Percentiles rank a stretch among this genome's conserved stretches.
Evolutionary conservation across 352 stramenopile species (phyloP).

Genomic region (Phytophthora kernoviae): DNA sequence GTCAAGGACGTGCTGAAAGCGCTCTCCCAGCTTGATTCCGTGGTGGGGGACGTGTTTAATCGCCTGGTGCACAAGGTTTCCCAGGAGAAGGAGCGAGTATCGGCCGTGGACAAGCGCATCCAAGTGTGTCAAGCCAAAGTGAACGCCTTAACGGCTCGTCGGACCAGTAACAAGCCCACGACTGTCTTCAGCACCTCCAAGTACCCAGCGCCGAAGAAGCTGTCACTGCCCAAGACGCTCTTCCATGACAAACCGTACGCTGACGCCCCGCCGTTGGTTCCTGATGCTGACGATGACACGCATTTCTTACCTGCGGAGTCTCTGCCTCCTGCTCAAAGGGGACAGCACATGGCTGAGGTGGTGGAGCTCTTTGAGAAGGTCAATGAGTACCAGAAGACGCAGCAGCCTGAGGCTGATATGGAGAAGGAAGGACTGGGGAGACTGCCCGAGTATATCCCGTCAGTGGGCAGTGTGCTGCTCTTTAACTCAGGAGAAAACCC

Average conservation of each 20-base stretch:
- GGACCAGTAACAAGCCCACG: conserved; percentile 85
- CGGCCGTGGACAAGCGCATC: conserved; percentile 77
- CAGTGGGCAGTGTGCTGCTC: conserved; percentile 79
- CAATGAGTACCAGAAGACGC: conserved; percentile 77
- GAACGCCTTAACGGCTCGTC: conserved; percentile 79
- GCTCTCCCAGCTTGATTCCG: conserved; percentile 80
- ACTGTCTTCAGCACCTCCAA: conserved; percentile 91
- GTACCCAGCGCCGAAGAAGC: conserved; percentile 77
- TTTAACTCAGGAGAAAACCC: conserved; percentile 91
- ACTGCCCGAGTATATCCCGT: conserved; percentile 83
- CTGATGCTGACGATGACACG: conserved; percentile 76
- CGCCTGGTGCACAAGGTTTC: conserved; percentile 76
- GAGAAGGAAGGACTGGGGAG: conserved; percentile 79
- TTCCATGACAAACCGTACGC: conserved; percentile 88
- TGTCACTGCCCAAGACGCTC: conserved; percentile 73
- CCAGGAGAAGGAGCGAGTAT: conserved; percentile 80
- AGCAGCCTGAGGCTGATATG: conserved; percentile 82
- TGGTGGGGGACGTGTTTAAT: conserved; percentile 88
- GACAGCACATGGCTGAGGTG: conserved; percentile 81
- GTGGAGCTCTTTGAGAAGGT: conserved; percentile 86
- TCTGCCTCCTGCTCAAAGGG: conserved; percentile 69
- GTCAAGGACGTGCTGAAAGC: conserved; percentile 87
- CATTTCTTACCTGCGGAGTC: conserved; percentile 84
- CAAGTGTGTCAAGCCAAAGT: conserved; percentile 84
- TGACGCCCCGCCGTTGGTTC: conserved; percentile 68